Conservation (phyloP, 2,329 filamentous ascomycete species). For the Kalaharituber pfeilii region DNA sequence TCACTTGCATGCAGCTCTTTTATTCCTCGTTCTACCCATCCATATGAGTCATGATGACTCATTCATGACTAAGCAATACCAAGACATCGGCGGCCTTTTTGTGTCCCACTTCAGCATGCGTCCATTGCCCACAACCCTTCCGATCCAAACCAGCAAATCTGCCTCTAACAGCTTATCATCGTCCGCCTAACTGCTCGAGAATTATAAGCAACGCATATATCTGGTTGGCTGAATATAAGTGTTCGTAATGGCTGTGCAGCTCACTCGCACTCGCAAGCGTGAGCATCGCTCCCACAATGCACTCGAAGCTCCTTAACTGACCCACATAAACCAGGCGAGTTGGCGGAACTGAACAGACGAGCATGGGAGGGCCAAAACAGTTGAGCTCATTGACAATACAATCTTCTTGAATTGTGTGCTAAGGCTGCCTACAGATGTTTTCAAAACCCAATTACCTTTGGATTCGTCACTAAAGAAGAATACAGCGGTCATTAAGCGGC, state of each 20-base stretch:
- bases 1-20: too few relatives aligned
- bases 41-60: too few relatives aligned
- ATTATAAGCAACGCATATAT: too few relatives aligned
- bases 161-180: too few relatives aligned
- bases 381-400: constrained; percentile 25
- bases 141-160: too few relatives aligned
- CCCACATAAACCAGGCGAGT: constrained; percentile 45
- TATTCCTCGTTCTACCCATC: too few relatives aligned
- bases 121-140: too few relatives aligned
- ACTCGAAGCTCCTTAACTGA: not conserved
- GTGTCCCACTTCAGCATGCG: too few relatives aligned
- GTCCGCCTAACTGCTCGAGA: too few relatives aligned
- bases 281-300: constrained; percentile 3
- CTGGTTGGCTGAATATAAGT: too few relatives aligned
- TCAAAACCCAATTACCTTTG: constrained; percentile 18
- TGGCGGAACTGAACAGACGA: constrained; percentile 69
- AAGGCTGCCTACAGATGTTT: constrained; percentile 13
- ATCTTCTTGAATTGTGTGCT: not conserved
- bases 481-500: constrained; percentile 23
- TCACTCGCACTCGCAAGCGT: constrained; percentile 19
- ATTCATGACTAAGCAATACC: too few relatives aligned
- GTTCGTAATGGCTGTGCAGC: constrained; percentile 16
- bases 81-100: too few relatives aligned
- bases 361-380: constrained; percentile 80
- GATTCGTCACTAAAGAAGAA: constrained; percentile 24